A percentile compares a stretch with the other conserved stretches of the same genome.
Conservation (phyloP, 2,329 filamentous ascomycete genomes). For the Boeremia lycopersici region DNA sequence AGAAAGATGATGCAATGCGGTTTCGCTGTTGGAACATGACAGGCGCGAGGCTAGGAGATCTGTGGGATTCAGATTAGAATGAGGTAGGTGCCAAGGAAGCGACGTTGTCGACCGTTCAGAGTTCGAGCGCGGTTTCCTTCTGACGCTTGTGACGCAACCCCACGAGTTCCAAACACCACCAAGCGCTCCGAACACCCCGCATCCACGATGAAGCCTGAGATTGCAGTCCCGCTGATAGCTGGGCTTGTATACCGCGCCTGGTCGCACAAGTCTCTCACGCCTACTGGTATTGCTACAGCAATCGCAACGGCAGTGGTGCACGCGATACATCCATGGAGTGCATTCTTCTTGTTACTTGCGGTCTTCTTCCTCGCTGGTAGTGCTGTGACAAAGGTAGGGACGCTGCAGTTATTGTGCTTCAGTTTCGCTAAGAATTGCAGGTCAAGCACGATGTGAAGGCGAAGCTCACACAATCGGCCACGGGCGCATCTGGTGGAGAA, state of each 20-base stretch:
- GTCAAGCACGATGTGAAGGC: constrained; percentile 89
- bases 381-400: constrained; percentile 74
- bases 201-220: constrained; percentile 36
- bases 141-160: constrained; percentile 15
- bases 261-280: constrained; percentile 70
- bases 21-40: too few species aligned
- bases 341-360: constrained; percentile 83
- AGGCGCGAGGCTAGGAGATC: not conserved
- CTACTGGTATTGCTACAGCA: constrained; percentile 74
- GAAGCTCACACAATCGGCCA: constrained; percentile 76
- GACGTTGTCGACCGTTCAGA: not conserved
- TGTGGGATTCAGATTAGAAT: not conserved
- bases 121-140: not conserved
- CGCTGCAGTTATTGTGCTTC: not conserved
- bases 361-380: constrained; percentile 90
- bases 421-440: constrained; percentile 49
- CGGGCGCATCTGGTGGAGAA: constrained; percentile 76
- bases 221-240: constrained; percentile 42
- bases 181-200: constrained; percentile 14
- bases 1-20: too few species aligned
- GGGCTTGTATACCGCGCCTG: constrained; percentile 50
- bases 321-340: constrained; percentile 88
- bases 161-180: constrained; percentile 20
- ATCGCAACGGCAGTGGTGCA: constrained; percentile 77
- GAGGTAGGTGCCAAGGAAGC: constrained; percentile 10